A percentile compares a stretch with the other conserved stretches of the same genome.
Evolutionary conservation across 345 rosid genomes (phyloP).

Genomic region (Anacardium occidentale): DNA sequence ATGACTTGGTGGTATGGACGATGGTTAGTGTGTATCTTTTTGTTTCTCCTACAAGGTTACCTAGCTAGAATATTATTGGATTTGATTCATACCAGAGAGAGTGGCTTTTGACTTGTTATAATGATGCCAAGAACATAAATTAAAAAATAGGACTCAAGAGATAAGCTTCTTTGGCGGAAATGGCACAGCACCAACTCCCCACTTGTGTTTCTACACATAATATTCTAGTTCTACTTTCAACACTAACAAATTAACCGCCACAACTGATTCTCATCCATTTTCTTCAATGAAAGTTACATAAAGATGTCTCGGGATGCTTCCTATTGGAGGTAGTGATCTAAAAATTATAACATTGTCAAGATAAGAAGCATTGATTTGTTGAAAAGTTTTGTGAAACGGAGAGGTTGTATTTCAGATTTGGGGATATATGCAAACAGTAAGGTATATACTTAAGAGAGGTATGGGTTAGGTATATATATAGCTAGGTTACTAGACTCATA

Average conservation of each 20-base stretch:
- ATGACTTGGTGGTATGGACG: background rate
- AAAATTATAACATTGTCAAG: slow-evolving; percentile 6
- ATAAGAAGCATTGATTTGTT: slow-evolving; percentile 15
- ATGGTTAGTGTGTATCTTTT: background rate
- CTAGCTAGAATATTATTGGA: slow-evolving; percentile 21
- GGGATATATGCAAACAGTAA: background rate
- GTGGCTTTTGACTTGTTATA: slow-evolving; percentile 22
- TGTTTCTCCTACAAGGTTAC: background rate
- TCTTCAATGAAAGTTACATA: slow-evolving; percentile 19
- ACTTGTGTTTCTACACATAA: slow-evolving; percentile 22
- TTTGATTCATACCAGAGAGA: slow-evolving; percentile 21
- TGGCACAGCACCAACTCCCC: slow-evolving; percentile 26
- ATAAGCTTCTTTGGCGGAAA: slow-evolving; percentile 21
- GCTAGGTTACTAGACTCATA: slow-evolving; percentile 6
- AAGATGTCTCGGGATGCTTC: slow-evolving; percentile 8
- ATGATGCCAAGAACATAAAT: slow-evolving; percentile 12
- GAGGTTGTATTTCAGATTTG: slow-evolving; percentile 12
- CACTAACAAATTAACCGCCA: slow-evolving; percentile 23
- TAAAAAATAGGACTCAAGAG: slow-evolving; percentile 2
- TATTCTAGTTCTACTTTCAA: background rate
- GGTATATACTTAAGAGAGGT: slow-evolving; percentile 29
- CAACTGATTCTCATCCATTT: slow-evolving; percentile 29
- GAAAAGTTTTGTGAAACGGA: slow-evolving; percentile 5
- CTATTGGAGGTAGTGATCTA: slow-evolving; percentile 1
- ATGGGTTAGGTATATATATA: background rate